Evolutionary conservation across 768 basidiomycete genomes (phyloP).

Genomic region (Podaxis sp.): DNA sequence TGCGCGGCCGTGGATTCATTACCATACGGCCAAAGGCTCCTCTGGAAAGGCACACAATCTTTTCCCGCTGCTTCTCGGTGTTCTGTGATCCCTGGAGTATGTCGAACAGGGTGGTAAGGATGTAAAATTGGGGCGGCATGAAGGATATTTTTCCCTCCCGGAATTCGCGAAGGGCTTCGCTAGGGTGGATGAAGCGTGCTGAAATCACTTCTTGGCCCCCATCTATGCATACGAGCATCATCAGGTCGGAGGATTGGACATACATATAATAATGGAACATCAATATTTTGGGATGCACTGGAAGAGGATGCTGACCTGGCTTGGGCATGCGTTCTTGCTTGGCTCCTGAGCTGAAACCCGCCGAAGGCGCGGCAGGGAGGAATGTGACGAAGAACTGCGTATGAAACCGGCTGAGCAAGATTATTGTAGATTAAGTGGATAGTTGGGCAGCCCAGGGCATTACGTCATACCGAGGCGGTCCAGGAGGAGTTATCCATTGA

Average conservation of each 20-base stretch:
- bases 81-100: slow-evolving; percentile 40
- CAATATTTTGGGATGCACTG: neutral
- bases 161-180: slow-evolving; percentile 48
- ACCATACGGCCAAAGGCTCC: slow-evolving; percentile 60
- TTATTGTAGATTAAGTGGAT: slow-evolving; percentile 4
- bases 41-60: slow-evolving; percentile 40
- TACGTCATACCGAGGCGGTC: slow-evolving; percentile 40
- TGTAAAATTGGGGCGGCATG: slow-evolving; percentile 75
- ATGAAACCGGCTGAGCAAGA: slow-evolving; percentile 53
- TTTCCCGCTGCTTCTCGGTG: slow-evolving; percentile 41
- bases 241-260: neutral
- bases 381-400: slow-evolving; percentile 69
- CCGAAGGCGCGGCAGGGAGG: slow-evolving; percentile 37
- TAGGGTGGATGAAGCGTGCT: slow-evolving; percentile 61
- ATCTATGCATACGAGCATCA: slow-evolving; percentile 27
- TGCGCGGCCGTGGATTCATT: slow-evolving; percentile 40
- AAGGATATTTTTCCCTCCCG: slow-evolving; percentile 45
- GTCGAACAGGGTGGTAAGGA: slow-evolving; percentile 54
- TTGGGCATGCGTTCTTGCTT: slow-evolving; percentile 59
- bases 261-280: neutral
- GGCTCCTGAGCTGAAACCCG: slow-evolving; percentile 48
- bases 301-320: slow-evolving; percentile 31
- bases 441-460: neutral
- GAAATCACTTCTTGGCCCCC: slow-evolving; percentile 67
- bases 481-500: slow-evolving; percentile 68